phyloP scores from a whole-genome alignment of 805 yeast genomes.

The Kazachstania kunashirensis region DNA sequence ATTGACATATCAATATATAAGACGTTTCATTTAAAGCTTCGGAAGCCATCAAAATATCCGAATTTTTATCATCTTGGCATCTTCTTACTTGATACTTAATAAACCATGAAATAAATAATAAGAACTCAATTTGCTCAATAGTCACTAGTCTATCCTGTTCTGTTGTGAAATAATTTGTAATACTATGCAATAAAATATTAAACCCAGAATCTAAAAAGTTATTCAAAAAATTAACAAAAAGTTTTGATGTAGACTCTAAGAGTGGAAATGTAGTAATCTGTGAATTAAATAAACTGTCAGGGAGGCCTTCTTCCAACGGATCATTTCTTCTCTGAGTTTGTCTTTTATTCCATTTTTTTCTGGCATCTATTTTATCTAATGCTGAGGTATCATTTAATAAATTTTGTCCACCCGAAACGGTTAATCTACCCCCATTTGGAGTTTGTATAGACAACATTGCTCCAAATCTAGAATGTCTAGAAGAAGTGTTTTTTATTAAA shows the following conservation, averaged over 20 bases:
- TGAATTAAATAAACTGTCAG: constrained; percentile 20
- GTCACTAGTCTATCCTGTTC: constrained; percentile 30
- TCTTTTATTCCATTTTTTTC: constrained; percentile 55
- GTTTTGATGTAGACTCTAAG: constrained; percentile 24
- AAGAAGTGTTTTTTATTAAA: constrained; percentile 43
- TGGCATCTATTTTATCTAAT: constrained; percentile 53
- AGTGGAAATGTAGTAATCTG: constrained; percentile 23
- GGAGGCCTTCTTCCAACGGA: constrained; percentile 27
- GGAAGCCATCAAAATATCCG: constrained; percentile 36
- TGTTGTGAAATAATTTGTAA: constrained; percentile 39
- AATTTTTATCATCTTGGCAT: constrained; percentile 18
- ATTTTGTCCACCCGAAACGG: constrained; percentile 68
- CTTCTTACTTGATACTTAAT: constrained; percentile 49
- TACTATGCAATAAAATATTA: constrained; percentile 49
- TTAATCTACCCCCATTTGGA: constrained; percentile 45
- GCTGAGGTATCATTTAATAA: constrained; percentile 42
- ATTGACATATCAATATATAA: constrained; percentile 40
- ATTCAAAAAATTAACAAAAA: constrained; percentile 38
- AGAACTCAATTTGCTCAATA: constrained; percentile 37
- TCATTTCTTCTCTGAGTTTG: constrained; percentile 22
- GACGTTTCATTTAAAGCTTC: constrained; percentile 53
- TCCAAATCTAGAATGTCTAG: constrained; percentile 89
- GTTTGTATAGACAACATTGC: constrained; percentile 67
- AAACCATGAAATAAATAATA: constrained; percentile 66
- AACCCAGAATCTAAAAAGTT: constrained; percentile 68